Conservation (phyloP, 768 basidiomycete genomes). For the Sistotremastrum niveocremeum region DNA sequence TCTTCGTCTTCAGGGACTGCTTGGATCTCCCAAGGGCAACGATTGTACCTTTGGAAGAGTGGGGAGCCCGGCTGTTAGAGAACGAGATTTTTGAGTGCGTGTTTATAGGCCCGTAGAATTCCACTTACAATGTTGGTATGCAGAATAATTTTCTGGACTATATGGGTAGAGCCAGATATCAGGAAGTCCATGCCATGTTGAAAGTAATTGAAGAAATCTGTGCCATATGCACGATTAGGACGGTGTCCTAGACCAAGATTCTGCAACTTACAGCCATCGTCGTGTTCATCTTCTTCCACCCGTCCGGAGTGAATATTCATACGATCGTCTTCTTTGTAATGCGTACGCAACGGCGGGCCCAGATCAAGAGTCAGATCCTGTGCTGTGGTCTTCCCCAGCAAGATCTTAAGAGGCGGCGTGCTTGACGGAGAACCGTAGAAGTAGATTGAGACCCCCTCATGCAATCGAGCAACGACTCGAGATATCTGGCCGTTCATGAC, state of each 20-base stretch:
- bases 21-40: slow-evolving; percentile 84
- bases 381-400: slow-evolving; percentile 62
- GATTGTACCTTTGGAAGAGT: slow-evolving; percentile 80
- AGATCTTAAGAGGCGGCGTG: slow-evolving; percentile 39
- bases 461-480: slow-evolving; percentile 53
- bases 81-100: background rate
- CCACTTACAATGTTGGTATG: slow-evolving; percentile 74
- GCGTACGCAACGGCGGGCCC: slow-evolving; percentile 61
- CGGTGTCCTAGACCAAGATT: background rate
- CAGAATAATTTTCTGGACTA: slow-evolving; percentile 72
- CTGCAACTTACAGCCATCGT: slow-evolving; percentile 24
- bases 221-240: slow-evolving; percentile 23
- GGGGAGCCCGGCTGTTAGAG: slow-evolving; percentile 67
- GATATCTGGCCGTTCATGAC: slow-evolving; percentile 62
- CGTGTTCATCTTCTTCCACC: slow-evolving; percentile 27
- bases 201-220: slow-evolving; percentile 91
- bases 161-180: slow-evolving; percentile 54
- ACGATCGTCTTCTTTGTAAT: slow-evolving; percentile 81
- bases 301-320: slow-evolving; percentile 68
- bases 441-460: slow-evolving; percentile 56
- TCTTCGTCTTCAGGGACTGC: slow-evolving; percentile 71
- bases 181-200: slow-evolving; percentile 84
- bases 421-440: slow-evolving; percentile 40
- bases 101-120: background rate
- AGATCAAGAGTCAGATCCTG: slow-evolving; percentile 72